Conservation (phyloP, 345 rosid genomes). For the Capsella bursapastoris region DNA sequence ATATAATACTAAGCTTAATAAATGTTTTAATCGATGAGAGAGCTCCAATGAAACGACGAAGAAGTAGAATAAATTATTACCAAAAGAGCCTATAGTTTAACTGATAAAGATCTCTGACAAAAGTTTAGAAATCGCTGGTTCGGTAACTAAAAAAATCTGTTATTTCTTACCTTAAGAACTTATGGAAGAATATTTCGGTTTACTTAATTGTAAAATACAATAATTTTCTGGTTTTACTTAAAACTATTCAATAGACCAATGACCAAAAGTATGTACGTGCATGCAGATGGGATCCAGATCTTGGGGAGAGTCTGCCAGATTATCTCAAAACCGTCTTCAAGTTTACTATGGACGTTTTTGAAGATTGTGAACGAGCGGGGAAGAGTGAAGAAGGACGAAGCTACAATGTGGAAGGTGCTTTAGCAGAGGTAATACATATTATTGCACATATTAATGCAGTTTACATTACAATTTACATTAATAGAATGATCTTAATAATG, state of each 20-base stretch:
- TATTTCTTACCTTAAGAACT: background rate
- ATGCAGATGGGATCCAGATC: constrained; percentile 9
- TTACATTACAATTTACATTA: too few relatives aligned
- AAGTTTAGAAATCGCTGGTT: too few relatives aligned
- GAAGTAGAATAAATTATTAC: background rate
- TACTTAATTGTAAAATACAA: background rate
- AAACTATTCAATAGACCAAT: background rate
- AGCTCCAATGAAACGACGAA: background rate
- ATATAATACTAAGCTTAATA: background rate
- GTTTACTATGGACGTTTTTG: background rate
- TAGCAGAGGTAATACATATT: constrained; percentile 5
- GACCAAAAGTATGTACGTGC: background rate
- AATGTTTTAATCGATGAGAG: background rate
- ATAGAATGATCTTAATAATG: background rate
- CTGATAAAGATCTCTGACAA: too few relatives aligned
- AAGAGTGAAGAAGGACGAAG: background rate
- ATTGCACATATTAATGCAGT: background rate
- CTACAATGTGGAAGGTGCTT: background rate
- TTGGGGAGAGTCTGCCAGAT: background rate
- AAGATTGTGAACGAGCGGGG: background rate
- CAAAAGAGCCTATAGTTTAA: too few relatives aligned
- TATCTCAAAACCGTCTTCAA: constrained; percentile 2
- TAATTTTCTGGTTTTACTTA: background rate
- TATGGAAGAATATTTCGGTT: background rate
- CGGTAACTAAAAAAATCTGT: too few relatives aligned